Percentiles rank a stretch among this genome's conserved stretches.
These are phyloP conservation scores for Fusarium abutilonis DNA, from an alignment of 2,329 filamentous ascomycete genomes.

Conservation along the genomic window DNA sequence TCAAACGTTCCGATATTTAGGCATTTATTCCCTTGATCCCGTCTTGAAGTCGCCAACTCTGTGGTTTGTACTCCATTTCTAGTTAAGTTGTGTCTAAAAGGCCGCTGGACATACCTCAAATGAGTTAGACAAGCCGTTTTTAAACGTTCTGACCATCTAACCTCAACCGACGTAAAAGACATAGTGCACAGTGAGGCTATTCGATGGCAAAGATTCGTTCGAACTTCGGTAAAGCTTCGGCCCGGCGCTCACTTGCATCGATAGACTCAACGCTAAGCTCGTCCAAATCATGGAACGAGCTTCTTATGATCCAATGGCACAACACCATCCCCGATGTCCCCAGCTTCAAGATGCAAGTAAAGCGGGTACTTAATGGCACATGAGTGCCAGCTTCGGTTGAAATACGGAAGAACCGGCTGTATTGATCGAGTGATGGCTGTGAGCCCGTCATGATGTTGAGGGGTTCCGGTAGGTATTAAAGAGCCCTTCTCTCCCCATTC, in stretches of 20 bases:
- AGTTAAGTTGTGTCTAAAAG: no score
- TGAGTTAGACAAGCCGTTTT: not conserved
- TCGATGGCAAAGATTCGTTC: conserved; percentile 26
- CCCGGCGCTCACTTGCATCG: conserved; percentile 5
- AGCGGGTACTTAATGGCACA: conserved; percentile 37
- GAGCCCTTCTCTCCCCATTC: conserved; percentile 24
- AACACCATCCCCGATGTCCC: conserved; percentile 26
- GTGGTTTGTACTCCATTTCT: no score
- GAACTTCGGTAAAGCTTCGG: conserved; percentile 33
- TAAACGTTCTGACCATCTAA: not conserved
- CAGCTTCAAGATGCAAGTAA: conserved; percentile 25
- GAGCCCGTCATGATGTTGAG: conserved; percentile 23
- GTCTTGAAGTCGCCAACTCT: no score
- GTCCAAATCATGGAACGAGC: conserved; percentile 24
- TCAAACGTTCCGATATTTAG: conserved; percentile 12
- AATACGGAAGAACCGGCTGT: conserved; percentile 27
- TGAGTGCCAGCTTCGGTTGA: conserved; percentile 35
- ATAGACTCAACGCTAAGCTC: conserved; percentile 11
- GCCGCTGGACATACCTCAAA: not conserved
- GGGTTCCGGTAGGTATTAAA: conserved; percentile 32
- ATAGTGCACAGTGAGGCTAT: not conserved
- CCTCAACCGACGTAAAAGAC: not conserved
- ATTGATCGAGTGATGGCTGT: conserved; percentile 7
- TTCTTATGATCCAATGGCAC: conserved; percentile 31
- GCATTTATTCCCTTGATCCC: conserved; percentile 6